Percentiles rank a stretch among this genome's conserved stretches.
Conservation (phyloP, 108 stramenopile genomes). For the Epipyxis sp. region DNA sequence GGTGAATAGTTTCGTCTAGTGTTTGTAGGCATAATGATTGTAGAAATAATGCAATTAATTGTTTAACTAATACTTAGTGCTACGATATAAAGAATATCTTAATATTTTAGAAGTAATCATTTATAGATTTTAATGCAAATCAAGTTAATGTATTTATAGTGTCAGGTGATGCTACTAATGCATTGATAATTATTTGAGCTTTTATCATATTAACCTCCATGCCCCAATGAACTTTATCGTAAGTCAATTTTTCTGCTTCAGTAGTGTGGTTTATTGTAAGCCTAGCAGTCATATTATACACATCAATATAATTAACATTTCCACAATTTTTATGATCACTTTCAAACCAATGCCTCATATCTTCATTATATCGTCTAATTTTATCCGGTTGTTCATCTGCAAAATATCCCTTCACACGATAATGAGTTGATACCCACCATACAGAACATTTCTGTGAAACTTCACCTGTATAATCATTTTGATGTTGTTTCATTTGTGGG, state of each 20-base stretch:
- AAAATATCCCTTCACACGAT: not conserved
- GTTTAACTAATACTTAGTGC: no score
- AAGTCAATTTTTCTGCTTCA: not conserved
- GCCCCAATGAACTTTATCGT: conserved; percentile 13
- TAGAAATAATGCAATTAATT: no score
- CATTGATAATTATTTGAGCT: conserved; percentile 22
- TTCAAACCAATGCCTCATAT: not conserved
- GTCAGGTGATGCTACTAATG: not conserved
- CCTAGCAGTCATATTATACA: conserved; percentile 4
- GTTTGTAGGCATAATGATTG: no score
- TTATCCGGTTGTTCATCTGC: not conserved
- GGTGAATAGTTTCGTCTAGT: no score
- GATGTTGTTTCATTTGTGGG: not conserved
- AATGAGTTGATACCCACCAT: conserved; percentile 15
- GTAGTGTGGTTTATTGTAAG: not conserved
- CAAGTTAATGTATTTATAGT: no score
- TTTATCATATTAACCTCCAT: conserved; percentile 25
- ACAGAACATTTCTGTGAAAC: not conserved
- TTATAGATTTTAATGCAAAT: no score
- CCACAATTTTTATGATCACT: not conserved
- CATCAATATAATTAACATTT: conserved; percentile 8
- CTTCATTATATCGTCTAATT: not conserved
- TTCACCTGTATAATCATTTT: not conserved
- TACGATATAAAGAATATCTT: no score
- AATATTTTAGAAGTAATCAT: no score